A percentile compares a stretch with the other conserved stretches of the same genome.
These are phyloP conservation scores for Leishmania guyanensis DNA, from an alignment of 208 protist genomes.

Conservation along the genomic window DNA sequence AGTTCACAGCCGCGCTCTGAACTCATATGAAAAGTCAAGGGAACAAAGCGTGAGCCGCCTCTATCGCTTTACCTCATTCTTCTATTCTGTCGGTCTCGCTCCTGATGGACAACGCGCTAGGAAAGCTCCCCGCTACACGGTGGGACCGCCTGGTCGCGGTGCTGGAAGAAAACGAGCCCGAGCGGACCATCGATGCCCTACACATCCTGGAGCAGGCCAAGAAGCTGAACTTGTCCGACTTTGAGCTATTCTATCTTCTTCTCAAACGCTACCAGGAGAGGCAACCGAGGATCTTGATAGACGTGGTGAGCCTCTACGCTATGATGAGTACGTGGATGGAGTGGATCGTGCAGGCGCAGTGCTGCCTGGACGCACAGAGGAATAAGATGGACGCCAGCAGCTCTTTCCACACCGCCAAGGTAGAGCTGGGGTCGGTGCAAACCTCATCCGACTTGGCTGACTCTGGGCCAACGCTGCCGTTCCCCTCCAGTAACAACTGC, in stretches of 20 bases:
- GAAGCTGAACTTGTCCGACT: slow-evolving; percentile 40
- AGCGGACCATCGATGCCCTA: slow-evolving; percentile 48
- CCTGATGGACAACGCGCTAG: slow-evolving; percentile 7
- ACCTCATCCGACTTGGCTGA: background rate
- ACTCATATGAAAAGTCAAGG: background rate
- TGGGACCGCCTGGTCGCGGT: slow-evolving; percentile 60
- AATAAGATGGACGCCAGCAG: slow-evolving; percentile 8
- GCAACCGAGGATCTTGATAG: slow-evolving; percentile 19
- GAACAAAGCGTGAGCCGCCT: background rate
- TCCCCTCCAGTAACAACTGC: background rate
- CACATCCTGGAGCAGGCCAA: slow-evolving; percentile 52
- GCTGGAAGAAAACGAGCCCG: slow-evolving; percentile 52
- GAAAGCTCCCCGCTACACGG: slow-evolving; percentile 35
- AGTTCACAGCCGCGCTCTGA: background rate
- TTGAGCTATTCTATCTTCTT: slow-evolving; percentile 52
- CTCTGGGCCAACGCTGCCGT: background rate
- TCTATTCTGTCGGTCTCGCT: background rate
- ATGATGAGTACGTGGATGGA: slow-evolving; percentile 49
- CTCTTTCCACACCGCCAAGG: background rate
- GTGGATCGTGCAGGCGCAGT: slow-evolving; percentile 39
- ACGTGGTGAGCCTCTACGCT: slow-evolving; percentile 45
- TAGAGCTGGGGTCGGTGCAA: background rate
- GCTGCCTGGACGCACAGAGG: slow-evolving; percentile 29
- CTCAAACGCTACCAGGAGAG: slow-evolving; percentile 45
- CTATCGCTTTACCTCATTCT: background rate